phyloP scores from a whole-genome alignment of 73 alveolate species.

The Paramecium caudatum region DNA sequence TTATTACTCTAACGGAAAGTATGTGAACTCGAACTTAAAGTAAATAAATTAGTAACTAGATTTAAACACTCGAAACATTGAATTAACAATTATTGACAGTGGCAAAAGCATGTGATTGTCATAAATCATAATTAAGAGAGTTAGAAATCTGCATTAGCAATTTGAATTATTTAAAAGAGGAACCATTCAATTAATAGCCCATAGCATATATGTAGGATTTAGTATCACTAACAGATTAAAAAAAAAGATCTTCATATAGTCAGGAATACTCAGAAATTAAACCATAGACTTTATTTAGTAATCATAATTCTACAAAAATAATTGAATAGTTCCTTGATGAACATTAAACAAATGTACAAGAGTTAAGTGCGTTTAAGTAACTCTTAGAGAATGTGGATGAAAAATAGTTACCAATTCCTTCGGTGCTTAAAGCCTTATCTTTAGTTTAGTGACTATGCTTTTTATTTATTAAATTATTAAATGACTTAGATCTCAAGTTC shows the following conservation, averaged over 20 bases:
- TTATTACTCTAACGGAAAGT: neutral
- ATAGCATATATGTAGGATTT: too few relatives aligned
- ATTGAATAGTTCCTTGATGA: neutral
- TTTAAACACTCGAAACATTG: neutral
- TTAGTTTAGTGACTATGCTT: too few relatives aligned
- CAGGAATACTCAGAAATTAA: slow-evolving; percentile 57
- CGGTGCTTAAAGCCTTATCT: slow-evolving; percentile 31
- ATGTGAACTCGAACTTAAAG: slow-evolving; percentile 54
- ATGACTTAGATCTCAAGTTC: neutral
- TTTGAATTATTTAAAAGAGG: slow-evolving; percentile 3
- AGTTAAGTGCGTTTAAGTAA: neutral
- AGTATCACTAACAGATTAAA: neutral
- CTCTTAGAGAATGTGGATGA: slow-evolving; percentile 1
- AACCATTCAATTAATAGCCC: neutral
- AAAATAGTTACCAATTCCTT: neutral
- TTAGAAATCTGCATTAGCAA: neutral
- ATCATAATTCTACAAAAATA: slow-evolving; percentile 28
- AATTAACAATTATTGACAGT: slow-evolving; percentile 28
- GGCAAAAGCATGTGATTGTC: slow-evolving; percentile 25
- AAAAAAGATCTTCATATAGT: slow-evolving; percentile 28
- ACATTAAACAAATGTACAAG: neutral
- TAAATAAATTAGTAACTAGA: neutral
- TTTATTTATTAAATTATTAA: too few relatives aligned
- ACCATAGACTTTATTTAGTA: slow-evolving; percentile 30
- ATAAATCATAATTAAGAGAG: slow-evolving; percentile 11